Percentiles rank a stretch among this genome's conserved stretches.
Evolutionary conservation across 2,329 filamentous ascomycete genomes (phyloP).

Genomic region (Harringtonia aguacate): DNA sequence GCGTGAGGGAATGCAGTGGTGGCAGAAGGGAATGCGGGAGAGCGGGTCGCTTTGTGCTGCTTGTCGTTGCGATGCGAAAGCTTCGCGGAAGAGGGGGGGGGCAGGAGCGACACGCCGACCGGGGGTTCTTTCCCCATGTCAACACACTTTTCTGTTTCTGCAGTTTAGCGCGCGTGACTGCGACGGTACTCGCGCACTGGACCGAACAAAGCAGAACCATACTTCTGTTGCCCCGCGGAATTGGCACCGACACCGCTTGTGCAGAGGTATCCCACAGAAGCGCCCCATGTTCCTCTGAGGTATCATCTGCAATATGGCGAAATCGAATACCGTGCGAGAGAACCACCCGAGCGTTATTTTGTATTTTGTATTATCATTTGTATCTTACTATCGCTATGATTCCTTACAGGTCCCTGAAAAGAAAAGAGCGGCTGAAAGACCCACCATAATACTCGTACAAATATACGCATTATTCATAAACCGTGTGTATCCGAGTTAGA

Average conservation of each 20-base stretch:
- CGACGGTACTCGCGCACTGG: background rate
- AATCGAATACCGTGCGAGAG: no score
- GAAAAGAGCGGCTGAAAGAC: no score
- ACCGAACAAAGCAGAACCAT: background rate
- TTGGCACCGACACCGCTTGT: background rate
- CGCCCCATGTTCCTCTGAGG: background rate
- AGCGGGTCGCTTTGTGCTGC: constrained; percentile 10
- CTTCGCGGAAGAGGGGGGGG: background rate
- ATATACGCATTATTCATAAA: no score
- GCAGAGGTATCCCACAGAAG: background rate
- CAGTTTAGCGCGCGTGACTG: background rate
- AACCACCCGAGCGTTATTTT: no score
- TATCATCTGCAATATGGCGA: background rate
- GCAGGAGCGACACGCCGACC: background rate
- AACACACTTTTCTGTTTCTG: background rate
- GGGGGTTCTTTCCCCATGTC: constrained; percentile 3
- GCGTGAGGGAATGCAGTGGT: background rate
- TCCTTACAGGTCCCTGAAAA: no score
- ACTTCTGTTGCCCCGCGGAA: background rate
- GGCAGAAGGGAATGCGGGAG: constrained; percentile 9
- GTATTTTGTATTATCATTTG: no score
- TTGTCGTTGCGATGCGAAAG: constrained; percentile 1
- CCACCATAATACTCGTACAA: no score
- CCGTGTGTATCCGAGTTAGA: no score
- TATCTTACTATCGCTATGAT: no score